A percentile compares a stretch with the other conserved stretches of the same genome.
Evolutionary conservation across 257 asterid species (phyloP).

Genomic region (Capsicum baccatum): DNA sequence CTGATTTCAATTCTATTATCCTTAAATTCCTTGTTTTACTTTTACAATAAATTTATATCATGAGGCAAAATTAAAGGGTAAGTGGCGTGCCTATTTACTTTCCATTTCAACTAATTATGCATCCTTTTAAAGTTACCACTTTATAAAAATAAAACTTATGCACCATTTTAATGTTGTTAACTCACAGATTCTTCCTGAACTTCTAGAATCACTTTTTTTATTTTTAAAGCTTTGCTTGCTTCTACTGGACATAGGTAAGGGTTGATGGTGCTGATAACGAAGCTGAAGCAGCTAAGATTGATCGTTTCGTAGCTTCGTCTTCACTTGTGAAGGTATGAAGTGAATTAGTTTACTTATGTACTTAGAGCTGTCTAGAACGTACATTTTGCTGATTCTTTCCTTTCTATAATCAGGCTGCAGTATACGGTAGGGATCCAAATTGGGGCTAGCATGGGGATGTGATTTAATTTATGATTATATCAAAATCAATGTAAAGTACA

Average conservation of each 20-base stretch:
- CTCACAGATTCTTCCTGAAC: no score
- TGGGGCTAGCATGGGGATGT: constrained; percentile 99
- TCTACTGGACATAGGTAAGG: constrained; percentile 52
- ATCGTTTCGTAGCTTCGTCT: constrained; percentile 95
- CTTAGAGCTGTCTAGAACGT: constrained; percentile 20
- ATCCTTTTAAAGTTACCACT: no score
- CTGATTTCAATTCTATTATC: no score
- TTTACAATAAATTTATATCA: no score
- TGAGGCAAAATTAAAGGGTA: no score
- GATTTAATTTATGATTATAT: constrained; percentile 93
- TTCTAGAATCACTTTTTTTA: no score
- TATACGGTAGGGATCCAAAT: constrained; percentile 94
- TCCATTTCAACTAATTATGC: no score
- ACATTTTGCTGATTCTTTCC: constrained; percentile 31
- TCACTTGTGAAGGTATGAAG: constrained; percentile 78
- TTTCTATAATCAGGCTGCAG: constrained; percentile 67
- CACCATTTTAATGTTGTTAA: no score
- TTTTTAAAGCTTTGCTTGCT: no score
- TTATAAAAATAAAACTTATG: no score
- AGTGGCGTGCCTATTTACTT: no score
- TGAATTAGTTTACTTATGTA: background rate
- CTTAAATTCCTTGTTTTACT: no score
- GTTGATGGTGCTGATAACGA: constrained; percentile 80
- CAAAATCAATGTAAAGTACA: constrained; percentile 88
- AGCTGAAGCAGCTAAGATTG: constrained; percentile 88